Evolutionary conservation across 495 filamentous ascomycete genomes (phyloP).

Genomic region (Melanomma pulvis-pyrius): DNA sequence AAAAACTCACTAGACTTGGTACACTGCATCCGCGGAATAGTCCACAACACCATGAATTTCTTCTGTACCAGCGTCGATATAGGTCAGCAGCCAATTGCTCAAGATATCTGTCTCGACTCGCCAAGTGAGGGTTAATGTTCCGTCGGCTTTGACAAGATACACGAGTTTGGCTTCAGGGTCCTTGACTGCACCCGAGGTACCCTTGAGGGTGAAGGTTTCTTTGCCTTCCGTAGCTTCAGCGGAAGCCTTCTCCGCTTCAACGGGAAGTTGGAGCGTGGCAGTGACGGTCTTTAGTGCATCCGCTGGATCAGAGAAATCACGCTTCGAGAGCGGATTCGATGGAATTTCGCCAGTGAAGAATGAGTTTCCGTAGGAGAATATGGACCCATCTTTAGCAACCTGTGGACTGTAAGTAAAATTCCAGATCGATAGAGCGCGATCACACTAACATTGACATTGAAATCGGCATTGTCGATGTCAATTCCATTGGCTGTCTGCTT

Average conservation of each 20-base stretch:
- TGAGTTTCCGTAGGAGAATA: conserved; percentile 53
- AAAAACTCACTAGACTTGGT: conserved; percentile 47
- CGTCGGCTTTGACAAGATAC: conserved; percentile 50
- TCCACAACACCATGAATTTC: conserved; percentile 51
- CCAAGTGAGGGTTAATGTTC: conserved; percentile 51
- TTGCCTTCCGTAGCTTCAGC: conserved; percentile 40
- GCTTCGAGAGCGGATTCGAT: conserved; percentile 45
- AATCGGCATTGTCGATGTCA: conserved; percentile 59
- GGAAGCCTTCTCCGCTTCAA: conserved; percentile 42
- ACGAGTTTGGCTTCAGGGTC: conserved; percentile 53
- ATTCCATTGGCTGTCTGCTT: conserved; percentile 56
- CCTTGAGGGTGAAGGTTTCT: conserved; percentile 46
- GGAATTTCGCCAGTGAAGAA: conserved; percentile 43
- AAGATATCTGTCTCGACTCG: conserved; percentile 54
- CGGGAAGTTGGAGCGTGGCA: conserved; percentile 43
- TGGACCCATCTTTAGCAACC: conserved; percentile 46
- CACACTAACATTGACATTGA: conserved; percentile 60
- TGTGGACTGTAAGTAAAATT: conserved; percentile 21
- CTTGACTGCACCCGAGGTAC: conserved; percentile 45
- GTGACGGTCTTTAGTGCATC: conserved; percentile 45
- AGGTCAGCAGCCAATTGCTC: conserved; percentile 55
- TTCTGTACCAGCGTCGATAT: conserved; percentile 50
- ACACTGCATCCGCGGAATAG: conserved; percentile 53
- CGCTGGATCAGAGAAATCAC: conserved; percentile 43
- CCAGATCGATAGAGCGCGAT: too few relatives aligned